Evolutionary conservation across 208 protist species (phyloP), one percentile per base, ranked within the genome.

Genomic region (Acanthamoeba castellanii): DNA sequence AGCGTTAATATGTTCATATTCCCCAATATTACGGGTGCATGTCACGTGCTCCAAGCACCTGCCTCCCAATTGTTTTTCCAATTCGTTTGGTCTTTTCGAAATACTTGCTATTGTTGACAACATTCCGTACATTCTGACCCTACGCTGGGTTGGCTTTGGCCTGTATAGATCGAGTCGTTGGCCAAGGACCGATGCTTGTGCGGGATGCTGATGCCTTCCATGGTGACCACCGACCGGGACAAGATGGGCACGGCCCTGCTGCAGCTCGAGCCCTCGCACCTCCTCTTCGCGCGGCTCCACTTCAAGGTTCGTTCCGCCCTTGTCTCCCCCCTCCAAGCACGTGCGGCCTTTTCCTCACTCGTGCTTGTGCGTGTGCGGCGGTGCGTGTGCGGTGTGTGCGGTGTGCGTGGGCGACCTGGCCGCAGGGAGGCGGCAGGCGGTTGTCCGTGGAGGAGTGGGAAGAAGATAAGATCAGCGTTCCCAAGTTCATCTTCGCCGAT

Each of bases 401-500:
- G 11, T 81, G 11, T 81, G 13, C 45, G 13, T n/a, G 22, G 11
- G n/a, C 45, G 37, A 9, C 20, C 57, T 20, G 61, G 14, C n/a
- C 45, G 9, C 22, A 90, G 82, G 82, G 82, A 68, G 85, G 85
- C 25, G 85, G 85, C 55, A 91, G 61, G 55, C 8, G 52, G 20
- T 34, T 91, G 13, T 18, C 25, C 42, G 55, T 91, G 16, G 76
- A 85, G 20, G 85, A 70, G 6, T 74, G 30, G 61, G 61, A 42
- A 32, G 61, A 91, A 42, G 85, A 91, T 52, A 91, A 70, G 30
- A 47, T 91, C 22, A 91, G 85, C 61, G 42, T 91, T 1, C 59
- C 85, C 85, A 91, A 91, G 85, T 91, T 66, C 59, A 91, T 91
- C 27, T 91, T 91, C 42, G 52, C 85, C 2, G 85, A 91, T 20